phyloP scores from a whole-genome alignment of 1,139 yeast genomes.

The Diutina ranongensis region DNA sequence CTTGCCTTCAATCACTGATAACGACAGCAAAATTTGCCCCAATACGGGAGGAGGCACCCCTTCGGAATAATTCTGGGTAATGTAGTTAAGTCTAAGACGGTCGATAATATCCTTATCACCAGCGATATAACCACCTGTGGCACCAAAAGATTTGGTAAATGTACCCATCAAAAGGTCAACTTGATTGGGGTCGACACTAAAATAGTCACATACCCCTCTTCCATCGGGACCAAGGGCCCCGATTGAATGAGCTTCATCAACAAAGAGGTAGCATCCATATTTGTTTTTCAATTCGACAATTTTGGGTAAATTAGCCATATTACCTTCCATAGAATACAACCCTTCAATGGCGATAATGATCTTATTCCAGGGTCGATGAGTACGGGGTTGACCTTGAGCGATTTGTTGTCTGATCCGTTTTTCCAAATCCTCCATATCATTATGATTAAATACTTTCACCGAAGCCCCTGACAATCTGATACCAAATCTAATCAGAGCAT shows the following conservation, averaged over 20 bases:
- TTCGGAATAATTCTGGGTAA: conserved; percentile 73
- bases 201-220: conserved; percentile 91
- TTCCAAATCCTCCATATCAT: conserved; percentile 78
- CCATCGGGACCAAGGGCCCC: conserved; percentile 96
- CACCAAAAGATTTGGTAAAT: conserved; percentile 93
- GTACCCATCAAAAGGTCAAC: conserved; percentile 95
- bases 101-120: conserved; percentile 61
- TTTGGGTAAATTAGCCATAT: conserved; percentile 75
- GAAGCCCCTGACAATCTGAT: conserved; percentile 88
- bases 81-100: conserved; percentile 58
- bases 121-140: conserved; percentile 95
- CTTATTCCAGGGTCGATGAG: conserved; percentile 96
- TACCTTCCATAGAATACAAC: conserved; percentile 96
- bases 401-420: conserved; percentile 74
- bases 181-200: conserved; percentile 60
- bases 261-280: conserved; percentile 81
- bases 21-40: conserved; percentile 75
- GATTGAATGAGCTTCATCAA: conserved; percentile 96
- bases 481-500: conserved; percentile 92
- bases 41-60: conserved; percentile 84
- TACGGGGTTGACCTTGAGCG: conserved; percentile 92
- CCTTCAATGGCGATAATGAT: conserved; percentile 93
- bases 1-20: conserved; percentile 70
- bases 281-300: conserved; percentile 66
- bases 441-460: conserved; percentile 86